Conservation (phyloP, 352 stramenopile species). For the Phytopythium ostracodes region DNA sequence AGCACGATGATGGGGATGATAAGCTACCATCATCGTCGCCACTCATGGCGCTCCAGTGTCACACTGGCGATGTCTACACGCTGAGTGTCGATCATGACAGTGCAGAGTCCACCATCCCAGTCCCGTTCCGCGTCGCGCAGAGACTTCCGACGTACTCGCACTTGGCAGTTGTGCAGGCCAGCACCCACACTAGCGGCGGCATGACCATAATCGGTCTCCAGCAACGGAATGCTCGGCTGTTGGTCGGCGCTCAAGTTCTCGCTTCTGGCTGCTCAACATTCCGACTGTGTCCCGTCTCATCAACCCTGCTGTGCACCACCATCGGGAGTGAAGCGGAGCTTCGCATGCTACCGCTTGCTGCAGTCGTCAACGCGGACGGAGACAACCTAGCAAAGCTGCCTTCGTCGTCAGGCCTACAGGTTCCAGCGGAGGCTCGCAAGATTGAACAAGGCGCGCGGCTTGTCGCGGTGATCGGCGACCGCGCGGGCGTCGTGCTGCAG, state of each 20-base stretch:
- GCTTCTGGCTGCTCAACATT: slow-evolving; percentile 57
- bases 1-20: neutral
- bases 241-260: slow-evolving; percentile 39
- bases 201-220: slow-evolving; percentile 41
- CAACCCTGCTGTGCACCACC: slow-evolving; percentile 59
- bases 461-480: slow-evolving; percentile 46
- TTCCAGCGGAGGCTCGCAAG: slow-evolving; percentile 23
- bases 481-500: slow-evolving; percentile 62
- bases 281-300: slow-evolving; percentile 31
- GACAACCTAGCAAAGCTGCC: too few relatives aligned
- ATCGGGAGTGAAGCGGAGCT: slow-evolving; percentile 54
- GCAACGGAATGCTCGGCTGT: slow-evolving; percentile 35
- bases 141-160: slow-evolving; percentile 31
- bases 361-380: neutral
- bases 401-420: neutral
- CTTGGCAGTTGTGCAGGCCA: slow-evolving; percentile 22
- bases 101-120: neutral
- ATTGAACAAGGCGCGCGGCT: slow-evolving; percentile 64
- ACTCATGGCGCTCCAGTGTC: slow-evolving; percentile 25
- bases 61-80: slow-evolving; percentile 33
- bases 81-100: slow-evolving; percentile 3
- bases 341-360: slow-evolving; percentile 28
- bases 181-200: neutral
- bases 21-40: neutral
- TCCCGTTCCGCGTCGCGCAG: neutral